A percentile compares a stretch with the other conserved stretches of the same genome.
phyloP scores from a whole-genome alignment of 1,139 yeast species.

The Scheffersomyces segobiensis region DNA sequence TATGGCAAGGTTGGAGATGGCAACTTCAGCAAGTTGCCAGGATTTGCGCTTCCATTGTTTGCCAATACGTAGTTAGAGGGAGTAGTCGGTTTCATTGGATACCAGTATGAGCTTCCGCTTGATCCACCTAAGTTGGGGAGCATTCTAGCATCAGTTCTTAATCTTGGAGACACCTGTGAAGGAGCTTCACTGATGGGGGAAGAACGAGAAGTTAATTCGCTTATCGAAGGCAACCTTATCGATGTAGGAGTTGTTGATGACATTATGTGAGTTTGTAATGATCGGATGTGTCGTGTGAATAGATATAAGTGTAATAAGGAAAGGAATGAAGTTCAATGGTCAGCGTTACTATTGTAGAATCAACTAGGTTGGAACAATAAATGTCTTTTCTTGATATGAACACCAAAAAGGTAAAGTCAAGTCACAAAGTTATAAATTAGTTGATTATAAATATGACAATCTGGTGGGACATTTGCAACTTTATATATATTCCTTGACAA shows the following conservation, averaged over 20 bases:
- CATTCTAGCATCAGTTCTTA: neutral
- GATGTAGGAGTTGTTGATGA: constrained; percentile 2
- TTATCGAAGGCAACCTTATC: constrained; percentile 33
- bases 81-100: constrained; percentile 12
- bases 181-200: constrained; percentile 10
- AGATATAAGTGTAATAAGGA: neutral
- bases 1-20: constrained; percentile 15
- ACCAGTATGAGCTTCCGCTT: constrained; percentile 10
- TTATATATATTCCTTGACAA: neutral
- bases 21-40: constrained; percentile 8
- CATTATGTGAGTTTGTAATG: neutral
- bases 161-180: constrained; percentile 8
- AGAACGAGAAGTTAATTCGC: constrained; percentile 31
- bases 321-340: neutral
- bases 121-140: constrained; percentile 3
- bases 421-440: neutral
- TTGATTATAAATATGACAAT: neutral
- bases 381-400: neutral
- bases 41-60: constrained; percentile 1
- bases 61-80: constrained; percentile 16
- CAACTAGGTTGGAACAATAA: neutral
- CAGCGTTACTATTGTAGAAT: neutral
- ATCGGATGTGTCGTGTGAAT: neutral
- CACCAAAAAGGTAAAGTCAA: neutral
- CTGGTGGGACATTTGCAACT: neutral